Evolutionary conservation across 2,329 filamentous ascomycete species (phyloP), one percentile per base, ranked within the genome.

Genomic region (Fusarium napiforme): DNA sequence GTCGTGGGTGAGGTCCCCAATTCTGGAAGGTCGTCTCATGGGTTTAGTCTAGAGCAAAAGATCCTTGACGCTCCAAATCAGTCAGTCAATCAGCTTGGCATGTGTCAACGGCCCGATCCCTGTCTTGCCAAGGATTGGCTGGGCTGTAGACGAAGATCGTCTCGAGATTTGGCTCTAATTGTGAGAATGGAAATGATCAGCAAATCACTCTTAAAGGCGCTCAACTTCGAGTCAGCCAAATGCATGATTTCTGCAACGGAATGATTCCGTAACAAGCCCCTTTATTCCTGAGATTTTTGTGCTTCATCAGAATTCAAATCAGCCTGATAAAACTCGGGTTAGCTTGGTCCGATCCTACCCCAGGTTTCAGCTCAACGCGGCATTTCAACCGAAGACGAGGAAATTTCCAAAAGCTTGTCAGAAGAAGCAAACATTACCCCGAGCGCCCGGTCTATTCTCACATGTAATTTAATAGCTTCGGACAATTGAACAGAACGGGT

Each of bases 21-120:
- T 63, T 68, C 56, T 68, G 66, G 64, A 68, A 68, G 66, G 64
- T 68, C 64, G 32, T 50, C 34, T 50, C 39, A 23, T 4, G 11
- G 36, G 30, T 26, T 32, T 52, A 36, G 49, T 11, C 30, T 26
- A 60, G 26, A n/a, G n/a, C 43, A 63, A 62, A 37, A 10, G 55
- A 60, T 53, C 36, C 64, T 68, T 28, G 42, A 36, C 34, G 37
- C 14, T 46, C 36, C 34, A 9, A 32, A 23, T n/a, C n/a, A n/a
- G n/a, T n/a, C n/a, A n/a, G n/a, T 28, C 43, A 46, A 46, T 46
- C 26, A 32, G 16, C 65, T 63, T 69, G 64, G 66, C 64, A 63
- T 68, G 42, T 68, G 64, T 47, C 30, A 69, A 40, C 37, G 49
- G 57, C 40, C 42, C 42, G 52, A 50, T 49, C 42, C 57, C 47